Conservation (phyloP, 192 early-diverging fungal species). For the Coemansia sp. region DNA sequence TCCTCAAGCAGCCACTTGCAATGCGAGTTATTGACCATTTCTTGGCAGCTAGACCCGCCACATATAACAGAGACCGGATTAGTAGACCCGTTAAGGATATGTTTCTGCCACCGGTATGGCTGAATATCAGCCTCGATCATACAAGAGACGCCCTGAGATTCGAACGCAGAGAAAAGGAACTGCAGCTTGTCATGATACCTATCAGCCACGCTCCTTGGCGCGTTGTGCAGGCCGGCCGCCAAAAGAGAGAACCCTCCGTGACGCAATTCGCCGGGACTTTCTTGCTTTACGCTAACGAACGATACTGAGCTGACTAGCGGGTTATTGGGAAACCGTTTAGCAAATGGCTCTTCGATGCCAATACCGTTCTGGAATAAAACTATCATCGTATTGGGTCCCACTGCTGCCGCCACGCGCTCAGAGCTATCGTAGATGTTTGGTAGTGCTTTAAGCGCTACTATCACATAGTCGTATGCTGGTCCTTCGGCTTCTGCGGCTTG, state of each 20-base stretch:
- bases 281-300: conserved; percentile 50
- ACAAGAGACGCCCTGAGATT: conserved; percentile 36
- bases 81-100: conserved; percentile 50
- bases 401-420: conserved; percentile 23
- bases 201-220: too few species aligned
- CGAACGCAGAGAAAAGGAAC: conserved; percentile 30
- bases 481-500: conserved; percentile 30
- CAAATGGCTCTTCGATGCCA: conserved; percentile 66
- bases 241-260: conserved; percentile 56
- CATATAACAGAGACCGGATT: conserved; percentile 56
- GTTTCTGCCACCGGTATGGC: conserved; percentile 58
- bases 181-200: conserved; percentile 23
- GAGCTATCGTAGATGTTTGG: conserved; percentile 55
- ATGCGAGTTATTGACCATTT: conserved; percentile 38
- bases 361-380: conserved; percentile 74
- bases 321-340: conserved; percentile 60
- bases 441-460: conserved; percentile 54
- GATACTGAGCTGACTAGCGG: conserved; percentile 46
- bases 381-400: conserved; percentile 34
- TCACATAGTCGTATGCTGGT: conserved; percentile 41
- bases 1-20: conserved; percentile 41
- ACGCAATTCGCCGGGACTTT: conserved; percentile 13
- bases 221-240: conserved; percentile 38
- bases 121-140: conserved; percentile 51
- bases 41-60: conserved; percentile 45